phyloP scores from a whole-genome alignment of 345 rosid species.

The Gossypium rotundifolium region DNA sequence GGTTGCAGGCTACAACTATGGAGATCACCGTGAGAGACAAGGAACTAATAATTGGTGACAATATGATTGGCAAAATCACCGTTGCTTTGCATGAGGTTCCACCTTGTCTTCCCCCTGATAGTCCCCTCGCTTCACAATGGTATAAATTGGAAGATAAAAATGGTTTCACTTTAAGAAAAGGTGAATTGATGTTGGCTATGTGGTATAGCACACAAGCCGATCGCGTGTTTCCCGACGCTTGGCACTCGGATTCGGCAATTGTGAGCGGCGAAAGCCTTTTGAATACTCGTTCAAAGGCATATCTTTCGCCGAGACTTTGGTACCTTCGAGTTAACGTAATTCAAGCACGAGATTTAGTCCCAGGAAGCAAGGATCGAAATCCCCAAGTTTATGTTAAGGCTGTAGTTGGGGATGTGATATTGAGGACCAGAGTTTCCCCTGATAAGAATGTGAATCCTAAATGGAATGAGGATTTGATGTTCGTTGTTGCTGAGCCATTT shows the following conservation, averaged over 20 bases:
- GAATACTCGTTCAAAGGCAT: slow-evolving; percentile 35
- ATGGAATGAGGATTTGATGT: background rate
- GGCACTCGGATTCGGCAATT: slow-evolving; percentile 39
- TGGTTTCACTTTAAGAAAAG: too few relatives aligned
- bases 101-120: too few relatives aligned
- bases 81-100: too few relatives aligned
- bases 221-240: slow-evolving; percentile 21
- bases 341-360: background rate
- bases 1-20: background rate
- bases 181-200: too few relatives aligned
- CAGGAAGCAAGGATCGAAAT: background rate
- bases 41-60: too few relatives aligned
- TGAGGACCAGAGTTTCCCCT: background rate
- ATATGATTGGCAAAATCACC: too few relatives aligned
- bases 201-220: too few relatives aligned
- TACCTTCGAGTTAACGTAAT: slow-evolving; percentile 6
- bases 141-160: too few relatives aligned
- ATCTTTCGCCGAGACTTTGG: slow-evolving; percentile 45
- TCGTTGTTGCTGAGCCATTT: background rate
- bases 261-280: slow-evolving; percentile 26
- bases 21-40: background rate
- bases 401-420: background rate
- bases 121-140: too few relatives aligned
- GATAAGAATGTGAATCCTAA: background rate
- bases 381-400: background rate